These are phyloP conservation scores for Curvularia hawaiiensis DNA, from an alignment of 2,329 filamentous ascomycete genomes.

Conservation along the genomic window DNA sequence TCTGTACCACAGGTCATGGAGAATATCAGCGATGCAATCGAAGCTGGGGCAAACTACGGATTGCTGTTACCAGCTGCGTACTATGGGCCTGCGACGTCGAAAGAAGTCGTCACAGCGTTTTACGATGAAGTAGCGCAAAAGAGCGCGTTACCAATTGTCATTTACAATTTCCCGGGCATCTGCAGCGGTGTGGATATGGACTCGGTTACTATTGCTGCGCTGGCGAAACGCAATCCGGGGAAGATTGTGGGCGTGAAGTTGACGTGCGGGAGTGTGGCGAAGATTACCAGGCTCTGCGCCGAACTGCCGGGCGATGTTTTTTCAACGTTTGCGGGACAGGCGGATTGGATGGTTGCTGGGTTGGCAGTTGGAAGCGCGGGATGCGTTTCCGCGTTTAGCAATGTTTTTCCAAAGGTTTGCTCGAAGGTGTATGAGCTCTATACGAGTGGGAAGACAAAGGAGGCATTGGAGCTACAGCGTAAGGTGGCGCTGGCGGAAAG, in stretches of 20 bases:
- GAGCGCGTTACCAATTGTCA: conserved; percentile 66
- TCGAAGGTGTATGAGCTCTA: conserved; percentile 67
- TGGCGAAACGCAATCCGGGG: conserved; percentile 58
- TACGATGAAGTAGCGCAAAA: conserved; percentile 60
- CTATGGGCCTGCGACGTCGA: conserved; percentile 52
- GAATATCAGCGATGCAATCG: conserved; percentile 49
- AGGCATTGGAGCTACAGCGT: conserved; percentile 65
- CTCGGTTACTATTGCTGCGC: conserved; percentile 65
- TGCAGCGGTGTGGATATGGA: conserved; percentile 70
- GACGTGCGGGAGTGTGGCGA: conserved; percentile 76
- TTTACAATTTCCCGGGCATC: conserved; percentile 76
- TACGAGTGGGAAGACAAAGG: conserved; percentile 59
- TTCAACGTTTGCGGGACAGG: conserved; percentile 73
- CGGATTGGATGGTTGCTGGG: conserved; percentile 69
- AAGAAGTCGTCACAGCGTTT: conserved; percentile 50
- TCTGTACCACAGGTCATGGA: conserved; percentile 52
- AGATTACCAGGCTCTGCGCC: conserved; percentile 67
- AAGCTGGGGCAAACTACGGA: conserved; percentile 51
- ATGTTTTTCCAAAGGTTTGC: conserved; percentile 62
- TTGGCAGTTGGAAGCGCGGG: conserved; percentile 59
- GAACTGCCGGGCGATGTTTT: conserved; percentile 61
- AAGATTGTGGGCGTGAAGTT: conserved; percentile 75
- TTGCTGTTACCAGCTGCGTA: conserved; percentile 53
- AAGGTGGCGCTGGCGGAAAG: conserved; percentile 69
- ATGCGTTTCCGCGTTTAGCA: conserved; percentile 63